A percentile compares a stretch with the other conserved stretches of the same genome.
Conservation (phyloP, 2,329 filamentous ascomycete genomes). For the Fusarium guadeloupense region DNA sequence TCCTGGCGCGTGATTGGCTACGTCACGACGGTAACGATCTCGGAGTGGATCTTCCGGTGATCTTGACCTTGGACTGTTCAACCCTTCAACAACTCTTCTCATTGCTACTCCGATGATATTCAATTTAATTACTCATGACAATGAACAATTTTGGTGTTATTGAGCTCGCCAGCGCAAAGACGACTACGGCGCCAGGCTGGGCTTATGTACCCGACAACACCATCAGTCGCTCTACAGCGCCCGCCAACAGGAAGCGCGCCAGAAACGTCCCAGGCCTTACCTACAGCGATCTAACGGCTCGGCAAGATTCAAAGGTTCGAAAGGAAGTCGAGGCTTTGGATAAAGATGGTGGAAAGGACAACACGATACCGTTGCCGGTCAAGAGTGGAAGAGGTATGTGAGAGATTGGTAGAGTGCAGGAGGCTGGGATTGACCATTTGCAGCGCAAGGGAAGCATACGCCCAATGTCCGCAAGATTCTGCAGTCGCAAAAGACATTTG, state of each 20-base stretch:
- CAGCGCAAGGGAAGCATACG: conserved; percentile 67
- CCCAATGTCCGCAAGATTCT: conserved; percentile 79
- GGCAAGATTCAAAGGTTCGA: conserved; percentile 82
- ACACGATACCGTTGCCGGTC: conserved; percentile 73
- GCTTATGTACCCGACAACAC: conserved; percentile 85
- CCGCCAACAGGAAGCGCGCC: conserved; percentile 75
- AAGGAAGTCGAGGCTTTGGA: conserved; percentile 86
- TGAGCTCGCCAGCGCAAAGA: conserved; percentile 77
- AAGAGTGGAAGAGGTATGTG: conserved; percentile 57
- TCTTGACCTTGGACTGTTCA: conserved; percentile 1
- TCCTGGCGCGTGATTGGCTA: conserved; percentile 42
- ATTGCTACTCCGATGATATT: no score
- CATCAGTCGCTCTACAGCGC: conserved; percentile 65
- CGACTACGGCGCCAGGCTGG: conserved; percentile 83
- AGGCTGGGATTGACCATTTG: conserved; percentile 8
- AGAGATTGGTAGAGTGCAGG: not conserved
- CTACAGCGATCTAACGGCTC: conserved; percentile 75
- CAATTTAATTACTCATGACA: conserved; percentile 20
- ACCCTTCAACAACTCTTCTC: no score
- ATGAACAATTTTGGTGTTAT: conserved; percentile 82
- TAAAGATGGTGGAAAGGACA: conserved; percentile 78
- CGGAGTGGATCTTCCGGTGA: conserved; percentile 34
- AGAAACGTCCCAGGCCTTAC: conserved; percentile 63
- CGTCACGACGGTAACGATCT: conserved; percentile 28
- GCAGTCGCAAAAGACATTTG: conserved; percentile 83